These are phyloP conservation scores for Allium sativum DNA, from an alignment of 106 monocot genomes.

Conservation along the genomic window DNA sequence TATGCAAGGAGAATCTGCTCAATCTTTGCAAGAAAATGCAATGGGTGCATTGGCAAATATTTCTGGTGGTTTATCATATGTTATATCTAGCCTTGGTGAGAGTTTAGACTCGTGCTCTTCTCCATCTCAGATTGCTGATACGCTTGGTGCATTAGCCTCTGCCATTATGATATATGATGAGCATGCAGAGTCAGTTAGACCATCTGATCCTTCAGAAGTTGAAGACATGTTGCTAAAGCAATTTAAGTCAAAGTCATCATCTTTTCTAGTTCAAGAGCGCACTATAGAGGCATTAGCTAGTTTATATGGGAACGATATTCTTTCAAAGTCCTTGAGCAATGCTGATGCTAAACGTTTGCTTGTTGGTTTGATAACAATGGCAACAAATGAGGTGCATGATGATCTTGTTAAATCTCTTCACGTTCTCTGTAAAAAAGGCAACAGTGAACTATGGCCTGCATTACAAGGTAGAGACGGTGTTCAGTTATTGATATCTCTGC, in stretches of 20 bases:
- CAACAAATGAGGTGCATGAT: constrained; percentile 74
- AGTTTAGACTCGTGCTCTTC: constrained; percentile 85
- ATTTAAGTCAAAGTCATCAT: constrained; percentile 50
- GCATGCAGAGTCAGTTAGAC: constrained; percentile 73
- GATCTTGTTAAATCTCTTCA: constrained; percentile 82
- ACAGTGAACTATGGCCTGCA: constrained; percentile 66
- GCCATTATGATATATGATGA: constrained; percentile 96
- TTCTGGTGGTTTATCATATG: constrained; percentile 94
- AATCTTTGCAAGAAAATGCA: constrained; percentile 95
- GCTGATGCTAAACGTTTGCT: constrained; percentile 88
- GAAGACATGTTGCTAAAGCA: constrained; percentile 81
- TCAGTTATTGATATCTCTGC: constrained; percentile 89
- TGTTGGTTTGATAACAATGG: constrained; percentile 93
- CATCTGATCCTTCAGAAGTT: constrained; percentile 61
- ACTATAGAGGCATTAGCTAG: constrained; percentile 91
- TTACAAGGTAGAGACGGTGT: constrained; percentile 91
- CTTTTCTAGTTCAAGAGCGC: constrained; percentile 84
- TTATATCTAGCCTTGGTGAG: constrained; percentile 93
- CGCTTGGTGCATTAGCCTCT: constrained; percentile 91
- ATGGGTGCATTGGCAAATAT: constrained; percentile 99
- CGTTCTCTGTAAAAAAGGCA: constrained; percentile 58
- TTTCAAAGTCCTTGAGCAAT: constrained; percentile 53
- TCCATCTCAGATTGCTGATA: constrained; percentile 78
- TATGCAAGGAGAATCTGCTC: constrained; percentile 97
- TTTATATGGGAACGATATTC: constrained; percentile 79